These are phyloP conservation scores for Lotus japonicus DNA, from an alignment of 306 rosid species.

Conservation along the genomic window DNA sequence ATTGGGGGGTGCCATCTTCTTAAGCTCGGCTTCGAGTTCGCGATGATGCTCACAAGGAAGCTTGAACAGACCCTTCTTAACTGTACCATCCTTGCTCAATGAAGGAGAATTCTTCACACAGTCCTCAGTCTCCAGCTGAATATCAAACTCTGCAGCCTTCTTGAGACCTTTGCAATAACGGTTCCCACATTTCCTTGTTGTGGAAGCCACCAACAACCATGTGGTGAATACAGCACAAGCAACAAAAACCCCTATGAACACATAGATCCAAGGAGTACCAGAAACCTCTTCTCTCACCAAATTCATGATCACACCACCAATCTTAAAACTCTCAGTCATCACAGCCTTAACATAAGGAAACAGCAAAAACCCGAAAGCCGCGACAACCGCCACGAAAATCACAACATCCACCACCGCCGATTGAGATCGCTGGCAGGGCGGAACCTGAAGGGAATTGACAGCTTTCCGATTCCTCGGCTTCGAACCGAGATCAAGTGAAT, in stretches of 20 bases:
- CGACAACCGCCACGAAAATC: conserved; percentile 57
- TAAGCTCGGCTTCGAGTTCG: conserved; percentile 77
- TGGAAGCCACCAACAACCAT: conserved; percentile 54
- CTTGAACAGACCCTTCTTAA: conserved; percentile 72
- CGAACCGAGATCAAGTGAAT: conserved; percentile 35
- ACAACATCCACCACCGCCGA: conserved; percentile 66
- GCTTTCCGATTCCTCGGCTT: conserved; percentile 55
- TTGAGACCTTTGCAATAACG: conserved; percentile 75
- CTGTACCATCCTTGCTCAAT: conserved; percentile 42
- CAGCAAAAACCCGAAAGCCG: conserved; percentile 58
- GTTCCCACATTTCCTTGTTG: conserved; percentile 70
- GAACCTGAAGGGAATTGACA: conserved; percentile 40
- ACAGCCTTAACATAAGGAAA: conserved; percentile 56
- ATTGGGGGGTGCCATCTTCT: conserved; percentile 91
- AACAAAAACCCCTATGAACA: conserved; percentile 53
- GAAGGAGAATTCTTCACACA: conserved; percentile 71
- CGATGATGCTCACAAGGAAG: conserved; percentile 83
- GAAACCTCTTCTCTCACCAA: conserved; percentile 59
- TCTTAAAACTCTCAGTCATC: conserved; percentile 24
- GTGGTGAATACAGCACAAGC: conserved; percentile 58
- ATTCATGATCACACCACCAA: conserved; percentile 31
- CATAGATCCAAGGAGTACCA: conserved; percentile 62
- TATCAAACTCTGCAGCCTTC: conserved; percentile 81
- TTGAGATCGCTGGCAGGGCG: conserved; percentile 66
- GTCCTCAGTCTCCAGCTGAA: conserved; percentile 93